Evolutionary conservation across 2,329 filamentous ascomycete genomes (phyloP).

Genomic region (Colletotrichum tofieldiae): DNA sequence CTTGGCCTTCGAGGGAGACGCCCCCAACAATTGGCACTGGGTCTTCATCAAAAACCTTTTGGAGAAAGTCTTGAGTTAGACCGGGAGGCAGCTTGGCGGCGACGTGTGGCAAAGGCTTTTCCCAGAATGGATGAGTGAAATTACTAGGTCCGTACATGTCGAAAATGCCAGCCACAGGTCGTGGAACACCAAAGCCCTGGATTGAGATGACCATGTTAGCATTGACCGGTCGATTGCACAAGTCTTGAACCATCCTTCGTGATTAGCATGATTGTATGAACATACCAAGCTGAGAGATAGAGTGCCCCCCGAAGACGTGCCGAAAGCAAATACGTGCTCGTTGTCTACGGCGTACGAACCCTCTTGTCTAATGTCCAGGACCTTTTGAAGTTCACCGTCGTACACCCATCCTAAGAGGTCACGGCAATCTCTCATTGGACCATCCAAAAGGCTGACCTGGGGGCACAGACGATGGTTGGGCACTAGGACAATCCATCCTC

Average conservation of each 20-base stretch:
- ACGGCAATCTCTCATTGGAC: conserved; percentile 53
- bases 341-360: conserved; percentile 46
- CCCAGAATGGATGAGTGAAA: conserved; percentile 57
- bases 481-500: conserved; percentile 57
- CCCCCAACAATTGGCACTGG: conserved; percentile 56
- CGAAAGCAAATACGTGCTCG: conserved; percentile 53
- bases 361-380: conserved; percentile 37
- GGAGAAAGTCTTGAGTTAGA: conserved; percentile 51
- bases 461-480: conserved; percentile 53
- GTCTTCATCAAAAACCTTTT: conserved; percentile 53
- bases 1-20: conserved; percentile 59
- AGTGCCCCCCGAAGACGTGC: conserved; percentile 55
- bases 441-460: conserved; percentile 51
- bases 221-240: no score
- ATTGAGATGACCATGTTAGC: neutral
- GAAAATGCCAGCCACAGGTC: conserved; percentile 55
- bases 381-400: conserved; percentile 47
- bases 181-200: conserved; percentile 56
- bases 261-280: conserved; percentile 1
- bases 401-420: conserved; percentile 55
- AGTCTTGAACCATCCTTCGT: neutral
- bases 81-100: conserved; percentile 47
- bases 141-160: conserved; percentile 60
- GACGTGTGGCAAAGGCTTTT: conserved; percentile 50
- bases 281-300: conserved; percentile 55